These are phyloP conservation scores for Phaffia rhodozyma DNA, from an alignment of 1,284 basidiomycete genomes.

Conservation along the genomic window DNA sequence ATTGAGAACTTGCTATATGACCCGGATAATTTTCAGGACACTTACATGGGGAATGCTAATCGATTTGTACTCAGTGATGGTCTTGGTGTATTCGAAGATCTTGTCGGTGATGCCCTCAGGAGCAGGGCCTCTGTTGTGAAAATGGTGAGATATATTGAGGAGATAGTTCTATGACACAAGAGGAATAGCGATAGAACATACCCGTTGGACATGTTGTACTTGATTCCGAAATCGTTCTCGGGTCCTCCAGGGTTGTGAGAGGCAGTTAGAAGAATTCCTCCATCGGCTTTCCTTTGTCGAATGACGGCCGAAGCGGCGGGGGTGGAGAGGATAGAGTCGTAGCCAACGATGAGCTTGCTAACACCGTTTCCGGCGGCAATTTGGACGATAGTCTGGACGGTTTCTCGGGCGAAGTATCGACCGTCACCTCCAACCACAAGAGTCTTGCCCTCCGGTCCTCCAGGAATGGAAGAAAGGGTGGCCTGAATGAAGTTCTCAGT, in stretches of 20 bases:
- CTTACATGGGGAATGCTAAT: slow-evolving; percentile 64
- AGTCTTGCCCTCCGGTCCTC: slow-evolving; percentile 55
- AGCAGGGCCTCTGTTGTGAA: slow-evolving; percentile 54
- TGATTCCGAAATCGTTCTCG: slow-evolving; percentile 96
- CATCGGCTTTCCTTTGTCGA: slow-evolving; percentile 87
- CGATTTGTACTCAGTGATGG: slow-evolving; percentile 72
- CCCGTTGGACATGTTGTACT: slow-evolving; percentile 95
- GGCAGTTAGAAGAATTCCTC: slow-evolving; percentile 95
- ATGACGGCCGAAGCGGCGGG: slow-evolving; percentile 95
- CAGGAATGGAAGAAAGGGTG: slow-evolving; percentile 80
- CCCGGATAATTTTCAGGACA: slow-evolving; percentile 12
- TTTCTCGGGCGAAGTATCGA: slow-evolving; percentile 77
- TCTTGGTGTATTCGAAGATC: slow-evolving; percentile 85
- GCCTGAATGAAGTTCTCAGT: slow-evolving; percentile 98
- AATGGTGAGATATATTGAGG: background rate
- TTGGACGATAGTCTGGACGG: slow-evolving; percentile 79
- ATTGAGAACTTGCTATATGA: too few relatives aligned
- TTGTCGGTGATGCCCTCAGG: slow-evolving; percentile 88
- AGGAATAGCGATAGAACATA: background rate
- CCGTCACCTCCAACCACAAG: slow-evolving; percentile 96
- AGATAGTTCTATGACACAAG: background rate
- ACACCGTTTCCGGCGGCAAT: slow-evolving; percentile 87
- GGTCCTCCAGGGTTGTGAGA: slow-evolving; percentile 97
- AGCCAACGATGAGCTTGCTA: slow-evolving; percentile 74
- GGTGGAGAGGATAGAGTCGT: slow-evolving; percentile 85